These are phyloP conservation scores for Parascedosporium putredinis DNA, from an alignment of 2,329 filamentous ascomycete genomes.

Conservation along the genomic window DNA sequence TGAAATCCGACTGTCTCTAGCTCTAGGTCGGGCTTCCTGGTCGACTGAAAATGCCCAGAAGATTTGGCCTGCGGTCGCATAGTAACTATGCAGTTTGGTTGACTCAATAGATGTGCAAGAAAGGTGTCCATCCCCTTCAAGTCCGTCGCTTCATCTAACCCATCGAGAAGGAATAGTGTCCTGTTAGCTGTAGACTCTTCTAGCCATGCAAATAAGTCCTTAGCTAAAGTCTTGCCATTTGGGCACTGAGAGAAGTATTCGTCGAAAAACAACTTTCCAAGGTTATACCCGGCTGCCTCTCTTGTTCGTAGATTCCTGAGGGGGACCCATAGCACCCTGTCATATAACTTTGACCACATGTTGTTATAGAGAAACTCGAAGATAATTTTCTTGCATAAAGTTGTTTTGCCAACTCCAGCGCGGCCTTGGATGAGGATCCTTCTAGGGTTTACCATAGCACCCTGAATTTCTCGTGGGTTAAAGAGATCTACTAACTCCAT, in stretches of 20 bases:
- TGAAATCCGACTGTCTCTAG: constrained; percentile 4
- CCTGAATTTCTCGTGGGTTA: neutral
- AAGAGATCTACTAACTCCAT: neutral
- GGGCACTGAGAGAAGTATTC: constrained; percentile 18
- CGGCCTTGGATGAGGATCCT: constrained; percentile 19
- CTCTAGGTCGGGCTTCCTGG: neutral
- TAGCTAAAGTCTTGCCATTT: constrained; percentile 11
- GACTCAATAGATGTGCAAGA: constrained; percentile 20
- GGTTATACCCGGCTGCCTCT: constrained; percentile 3
- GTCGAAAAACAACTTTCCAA: constrained; percentile 16
- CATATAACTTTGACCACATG: neutral
- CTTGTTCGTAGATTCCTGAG: neutral
- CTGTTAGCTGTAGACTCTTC: no score
- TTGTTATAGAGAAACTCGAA: constrained; percentile 17
- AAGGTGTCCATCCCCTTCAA: constrained; percentile 12
- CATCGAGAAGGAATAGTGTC: constrained; percentile 28
- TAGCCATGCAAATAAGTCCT: constrained; percentile 11
- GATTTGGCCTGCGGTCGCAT: neutral
- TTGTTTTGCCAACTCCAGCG: constrained; percentile 27
- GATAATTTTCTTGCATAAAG: constrained; percentile 28
- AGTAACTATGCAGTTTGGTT: constrained; percentile 5
- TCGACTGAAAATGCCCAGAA: neutral
- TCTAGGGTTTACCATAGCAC: neutral
- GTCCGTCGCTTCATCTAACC: constrained; percentile 29
- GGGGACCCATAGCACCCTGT: neutral